phyloP scores from a whole-genome alignment of 495 filamentous ascomycete genomes.

The Apodospora peruviana region DNA sequence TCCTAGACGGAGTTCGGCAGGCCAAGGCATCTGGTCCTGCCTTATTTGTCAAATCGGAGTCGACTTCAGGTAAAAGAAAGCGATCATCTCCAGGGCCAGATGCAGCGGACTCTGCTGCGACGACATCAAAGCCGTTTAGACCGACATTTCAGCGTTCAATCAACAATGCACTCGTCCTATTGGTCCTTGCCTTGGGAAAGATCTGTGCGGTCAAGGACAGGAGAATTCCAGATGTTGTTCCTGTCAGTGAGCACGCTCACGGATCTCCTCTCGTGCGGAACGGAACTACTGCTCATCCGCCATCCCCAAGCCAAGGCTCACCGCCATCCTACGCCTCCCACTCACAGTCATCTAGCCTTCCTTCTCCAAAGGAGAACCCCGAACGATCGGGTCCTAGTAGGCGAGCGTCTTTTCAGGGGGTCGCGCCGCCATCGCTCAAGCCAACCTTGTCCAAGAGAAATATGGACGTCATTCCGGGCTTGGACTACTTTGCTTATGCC shows the following conservation, averaged over 20 bases:
- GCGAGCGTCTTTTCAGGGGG: constrained; percentile 39
- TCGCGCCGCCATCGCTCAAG: constrained; percentile 15
- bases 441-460: constrained; percentile 48
- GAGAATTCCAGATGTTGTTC: constrained; percentile 55
- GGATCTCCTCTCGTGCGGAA: constrained; percentile 44
- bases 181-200: constrained; percentile 81
- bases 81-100: constrained; percentile 39
- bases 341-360: constrained; percentile 34
- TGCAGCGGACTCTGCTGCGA: constrained; percentile 23
- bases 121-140: constrained; percentile 32
- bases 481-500: constrained; percentile 83
- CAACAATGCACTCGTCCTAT: constrained; percentile 69
- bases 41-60: constrained; percentile 18
- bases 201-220: constrained; percentile 63
- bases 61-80: constrained; percentile 53
- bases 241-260: constrained; percentile 35
- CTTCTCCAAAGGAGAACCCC: constrained; percentile 42
- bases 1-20: constrained; percentile 37
- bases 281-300: constrained; percentile 30
- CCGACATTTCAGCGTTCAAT: constrained; percentile 51
- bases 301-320: constrained; percentile 45
- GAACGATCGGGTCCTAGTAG: constrained; percentile 37
- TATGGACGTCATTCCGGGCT: constrained; percentile 80
- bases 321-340: constrained; percentile 35
- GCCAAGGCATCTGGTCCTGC: constrained; percentile 13